Conservation (phyloP, 129 eudicot genomes). For the Chrysanthemum makinoi region DNA sequence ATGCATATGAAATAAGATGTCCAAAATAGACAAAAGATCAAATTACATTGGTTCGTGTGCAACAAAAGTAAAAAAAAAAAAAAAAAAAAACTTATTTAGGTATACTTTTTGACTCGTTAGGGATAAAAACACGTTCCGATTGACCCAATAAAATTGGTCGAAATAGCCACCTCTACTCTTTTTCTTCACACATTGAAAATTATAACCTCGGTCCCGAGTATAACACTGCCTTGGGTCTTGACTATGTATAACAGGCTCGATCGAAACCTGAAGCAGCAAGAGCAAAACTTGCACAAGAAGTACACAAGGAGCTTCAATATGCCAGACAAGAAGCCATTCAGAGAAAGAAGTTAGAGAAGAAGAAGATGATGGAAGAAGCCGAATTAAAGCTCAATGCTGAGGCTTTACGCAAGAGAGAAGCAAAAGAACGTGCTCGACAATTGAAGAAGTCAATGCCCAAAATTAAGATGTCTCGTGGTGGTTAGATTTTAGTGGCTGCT, state of each 20-base stretch:
- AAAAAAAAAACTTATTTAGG: too few species aligned
- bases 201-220: too few species aligned
- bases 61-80: background rate
- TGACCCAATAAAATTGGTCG: background rate
- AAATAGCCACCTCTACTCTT: background rate
- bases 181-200: background rate
- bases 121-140: background rate
- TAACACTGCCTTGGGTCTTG: too few species aligned
- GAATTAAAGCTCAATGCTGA: slow-evolving; percentile 86
- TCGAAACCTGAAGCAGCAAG: slow-evolving; percentile 84
- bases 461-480: slow-evolving; percentile 76
- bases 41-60: too few species aligned
- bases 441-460: slow-evolving; percentile 93
- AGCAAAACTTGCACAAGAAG: slow-evolving; percentile 84
- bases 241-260: slow-evolving; percentile 66
- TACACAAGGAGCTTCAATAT: slow-evolving; percentile 71
- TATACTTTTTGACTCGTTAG: background rate
- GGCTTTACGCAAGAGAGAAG: slow-evolving; percentile 83
- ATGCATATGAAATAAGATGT: too few species aligned
- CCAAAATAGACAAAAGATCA: too few species aligned
- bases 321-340: slow-evolving; percentile 89
- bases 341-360: slow-evolving; percentile 80
- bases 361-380: slow-evolving; percentile 80
- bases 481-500: slow-evolving; percentile 31
- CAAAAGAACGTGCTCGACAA: slow-evolving; percentile 89